Base-by-base conservation (phyloP, 2,329 filamentous ascomycete species). In the Alternaria hordeiaustralica region DNA sequence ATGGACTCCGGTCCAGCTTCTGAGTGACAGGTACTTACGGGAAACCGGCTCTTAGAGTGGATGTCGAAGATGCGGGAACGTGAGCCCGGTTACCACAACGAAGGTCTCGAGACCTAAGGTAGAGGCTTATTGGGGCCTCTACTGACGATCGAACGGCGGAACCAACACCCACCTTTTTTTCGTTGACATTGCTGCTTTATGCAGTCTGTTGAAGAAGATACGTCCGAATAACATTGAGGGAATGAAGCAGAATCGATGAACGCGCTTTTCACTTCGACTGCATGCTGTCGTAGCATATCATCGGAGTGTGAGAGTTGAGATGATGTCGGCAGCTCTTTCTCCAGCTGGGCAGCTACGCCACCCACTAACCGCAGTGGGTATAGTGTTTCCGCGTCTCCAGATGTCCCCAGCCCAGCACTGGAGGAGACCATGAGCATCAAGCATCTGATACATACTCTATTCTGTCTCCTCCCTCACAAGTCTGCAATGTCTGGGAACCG, bases 221-320 rank as follows among this genome's bases (percentile, higher is more conserved):
- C 4, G n/a, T 6, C n/a, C 2, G 3, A 3, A 1, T 36, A 1
- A 0, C n/a, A n/a, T n/a, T 0, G 9, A 36, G 5, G 15, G 0
- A 1, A n/a, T 6, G 2, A 9, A 36, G 1, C 2, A 36, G 7
- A 36, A 36, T 13, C 9, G 33, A 36, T 2, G 6, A 5, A 15
- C 30, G 30, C 30, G 30, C 30, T 15, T 33, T 15, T 15, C 13
- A 15, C 3, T 15, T 7, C 13, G 30, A 33, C 0, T 15, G 6
- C 6, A 15, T 33, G 6, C 30, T 15, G 30, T 33, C 30, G 6
- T 8, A 30, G 30, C 30, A 33, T 30, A 33, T 36, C 13, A 36
- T n/a, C 13, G 6, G 4, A 36, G 15, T 41, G 33, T 41, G 33
- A 36, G 33, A 36, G 13, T 36, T 36, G 33, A 15, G 33, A 36